Evolutionary conservation across 257 asterid species (phyloP).

Genomic region (Salvia miltiorrhiza): DNA sequence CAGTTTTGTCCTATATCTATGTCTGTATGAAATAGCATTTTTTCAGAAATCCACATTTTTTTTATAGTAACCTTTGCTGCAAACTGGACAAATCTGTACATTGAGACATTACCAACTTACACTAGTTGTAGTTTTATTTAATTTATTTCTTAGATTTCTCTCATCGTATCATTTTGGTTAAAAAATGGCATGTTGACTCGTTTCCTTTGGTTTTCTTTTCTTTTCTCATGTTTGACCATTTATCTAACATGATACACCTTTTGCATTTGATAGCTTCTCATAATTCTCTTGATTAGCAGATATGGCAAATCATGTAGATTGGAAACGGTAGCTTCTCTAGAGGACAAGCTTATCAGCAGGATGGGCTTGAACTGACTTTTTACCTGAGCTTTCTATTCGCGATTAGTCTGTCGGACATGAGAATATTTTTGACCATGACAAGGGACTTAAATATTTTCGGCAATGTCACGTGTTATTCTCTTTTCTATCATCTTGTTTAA

Average conservation of each 20-base stretch:
- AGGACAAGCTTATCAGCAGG: not conserved
- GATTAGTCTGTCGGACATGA: not conserved
- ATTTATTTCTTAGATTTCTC: not conserved
- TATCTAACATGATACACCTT: not conserved
- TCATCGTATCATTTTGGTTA: not conserved
- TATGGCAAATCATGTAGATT: conserved; percentile 14
- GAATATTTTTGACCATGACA: not conserved
- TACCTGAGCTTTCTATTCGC: not conserved
- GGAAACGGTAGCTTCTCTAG: conserved; percentile 6
- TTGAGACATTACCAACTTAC: not conserved
- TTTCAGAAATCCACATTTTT: not conserved
- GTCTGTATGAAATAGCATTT: not conserved
- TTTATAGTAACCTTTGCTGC: not conserved
- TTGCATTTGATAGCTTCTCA: not conserved
- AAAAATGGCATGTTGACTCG: too few species aligned
- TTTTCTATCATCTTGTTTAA: too few species aligned
- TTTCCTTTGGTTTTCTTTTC: not conserved
- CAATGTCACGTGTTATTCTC: too few species aligned
- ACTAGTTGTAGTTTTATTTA: not conserved
- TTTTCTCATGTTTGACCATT: not conserved
- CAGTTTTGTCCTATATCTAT: not conserved
- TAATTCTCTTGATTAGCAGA: not conserved
- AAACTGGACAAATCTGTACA: not conserved
- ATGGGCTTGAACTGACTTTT: not conserved
- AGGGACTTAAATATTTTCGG: not conserved